phyloP scores from a whole-genome alignment of 306 rosid genomes.

The Vigna reflexopilosa region DNA sequence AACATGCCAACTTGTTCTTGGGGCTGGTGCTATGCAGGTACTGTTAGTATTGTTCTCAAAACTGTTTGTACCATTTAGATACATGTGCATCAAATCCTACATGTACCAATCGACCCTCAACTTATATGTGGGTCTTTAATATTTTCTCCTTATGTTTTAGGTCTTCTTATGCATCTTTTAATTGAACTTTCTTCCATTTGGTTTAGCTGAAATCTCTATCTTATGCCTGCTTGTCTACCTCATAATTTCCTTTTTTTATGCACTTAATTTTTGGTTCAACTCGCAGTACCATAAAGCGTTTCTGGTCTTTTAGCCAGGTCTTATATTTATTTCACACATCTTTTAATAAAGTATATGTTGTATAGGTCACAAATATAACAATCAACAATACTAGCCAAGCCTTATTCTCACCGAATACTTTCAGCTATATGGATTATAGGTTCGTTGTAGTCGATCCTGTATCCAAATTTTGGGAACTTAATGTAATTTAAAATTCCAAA shows the following conservation, averaged over 20 bases:
- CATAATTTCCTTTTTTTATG: constrained; percentile 1
- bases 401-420: constrained; percentile 8
- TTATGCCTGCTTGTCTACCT: neutral
- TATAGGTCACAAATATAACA: neutral
- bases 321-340: neutral
- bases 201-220: neutral
- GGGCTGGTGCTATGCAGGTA: constrained; percentile 99
- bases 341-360: constrained; percentile 4
- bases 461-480: neutral
- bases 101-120: neutral
- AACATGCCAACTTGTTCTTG: constrained; percentile 98
- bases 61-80: constrained; percentile 15
- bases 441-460: neutral
- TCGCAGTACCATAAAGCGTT: neutral
- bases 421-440: constrained; percentile 20
- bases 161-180: constrained; percentile 15
- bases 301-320: constrained; percentile 24
- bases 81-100: neutral
- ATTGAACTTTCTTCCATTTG: neutral
- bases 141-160: constrained; percentile 4
- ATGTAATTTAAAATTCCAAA: neutral
- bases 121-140: neutral
- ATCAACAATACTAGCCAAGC: neutral
- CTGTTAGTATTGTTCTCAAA: constrained; percentile 37
- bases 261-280: constrained; percentile 9